Percentiles rank a stretch among this genome's conserved stretches.
Evolutionary conservation across 1,139 yeast genomes (phyloP).

Genomic region (Kodamaea ohmeri): DNA sequence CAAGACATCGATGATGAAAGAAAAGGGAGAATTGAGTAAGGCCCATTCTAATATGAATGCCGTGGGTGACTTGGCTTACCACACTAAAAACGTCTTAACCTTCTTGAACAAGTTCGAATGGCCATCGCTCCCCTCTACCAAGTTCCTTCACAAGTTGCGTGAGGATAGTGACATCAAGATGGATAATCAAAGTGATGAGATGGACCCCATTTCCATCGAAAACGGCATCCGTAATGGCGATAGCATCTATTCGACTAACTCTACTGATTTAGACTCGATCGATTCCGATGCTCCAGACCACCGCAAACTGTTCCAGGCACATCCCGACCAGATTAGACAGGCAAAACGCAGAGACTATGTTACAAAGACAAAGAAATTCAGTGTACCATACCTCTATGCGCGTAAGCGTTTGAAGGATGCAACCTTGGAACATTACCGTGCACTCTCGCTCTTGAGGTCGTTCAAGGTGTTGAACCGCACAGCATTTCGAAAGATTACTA

Average conservation of each 20-base stretch:
- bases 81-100: conserved; percentile 32
- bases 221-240: conserved; percentile 42
- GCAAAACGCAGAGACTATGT: conserved; percentile 34
- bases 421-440: conserved; percentile 73
- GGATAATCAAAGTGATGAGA: conserved; percentile 12
- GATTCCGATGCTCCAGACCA: conserved; percentile 13
- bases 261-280: conserved; percentile 9
- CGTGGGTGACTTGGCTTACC: conserved; percentile 33
- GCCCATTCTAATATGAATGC: conserved; percentile 17
- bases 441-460: conserved; percentile 73
- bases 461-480: conserved; percentile 78
- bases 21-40: conserved; percentile 12
- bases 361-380: conserved; percentile 27
- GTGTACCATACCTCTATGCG: conserved; percentile 70
- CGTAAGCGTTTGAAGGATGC: conserved; percentile 75
- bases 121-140: conserved; percentile 56
- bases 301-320: conserved; percentile 4
- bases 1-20: conserved; percentile 21
- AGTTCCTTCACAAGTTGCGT: conserved; percentile 36
- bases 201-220: conserved; percentile 20
- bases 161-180: conserved; percentile 17
- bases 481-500: conserved; percentile 83
- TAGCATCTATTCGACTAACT: conserved; percentile 1
- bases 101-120: conserved; percentile 46
- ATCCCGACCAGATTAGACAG: conserved; percentile 20